A percentile compares a stretch with the other conserved stretches of the same genome.
Conservation (phyloP, 108 stramenopile genomes). For the Mediolabrus comicus region DNA sequence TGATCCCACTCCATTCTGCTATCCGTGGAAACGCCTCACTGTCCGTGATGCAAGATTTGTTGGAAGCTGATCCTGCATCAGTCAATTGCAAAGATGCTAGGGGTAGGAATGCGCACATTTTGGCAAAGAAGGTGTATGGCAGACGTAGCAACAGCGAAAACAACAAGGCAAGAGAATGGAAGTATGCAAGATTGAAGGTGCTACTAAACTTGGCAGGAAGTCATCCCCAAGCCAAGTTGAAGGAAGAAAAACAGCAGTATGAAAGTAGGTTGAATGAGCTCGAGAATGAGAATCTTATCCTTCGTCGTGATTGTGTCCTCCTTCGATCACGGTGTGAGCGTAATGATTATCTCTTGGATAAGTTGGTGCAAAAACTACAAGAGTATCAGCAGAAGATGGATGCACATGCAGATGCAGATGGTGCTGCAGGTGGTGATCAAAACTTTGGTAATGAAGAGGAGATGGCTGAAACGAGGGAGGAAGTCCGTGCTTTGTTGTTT, state of each 20-base stretch:
- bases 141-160: background rate
- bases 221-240: background rate
- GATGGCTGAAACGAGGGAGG: background rate
- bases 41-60: constrained; percentile 6
- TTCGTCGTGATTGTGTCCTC: constrained; percentile 21
- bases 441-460: constrained; percentile 10
- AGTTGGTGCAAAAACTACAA: constrained; percentile 17
- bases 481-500: background rate
- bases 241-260: background rate
- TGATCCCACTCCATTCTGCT: constrained; percentile 37
- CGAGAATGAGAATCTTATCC: constrained; percentile 6
- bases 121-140: constrained; percentile 14
- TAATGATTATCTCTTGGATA: background rate
- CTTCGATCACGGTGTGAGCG: constrained; percentile 11
- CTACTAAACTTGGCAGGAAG: background rate
- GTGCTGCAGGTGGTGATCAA: background rate
- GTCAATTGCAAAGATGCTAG: constrained; percentile 21
- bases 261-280: constrained; percentile 5
- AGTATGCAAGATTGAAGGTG: constrained; percentile 4
- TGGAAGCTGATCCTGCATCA: constrained; percentile 18
- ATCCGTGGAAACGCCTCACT: constrained; percentile 34
- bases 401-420: background rate
- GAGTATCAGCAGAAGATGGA: constrained; percentile 6
- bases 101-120: constrained; percentile 28
- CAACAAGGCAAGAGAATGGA: background rate